These are phyloP conservation scores for Pistacia atlantica DNA, from an alignment of 345 rosid genomes.

Conservation along the genomic window DNA sequence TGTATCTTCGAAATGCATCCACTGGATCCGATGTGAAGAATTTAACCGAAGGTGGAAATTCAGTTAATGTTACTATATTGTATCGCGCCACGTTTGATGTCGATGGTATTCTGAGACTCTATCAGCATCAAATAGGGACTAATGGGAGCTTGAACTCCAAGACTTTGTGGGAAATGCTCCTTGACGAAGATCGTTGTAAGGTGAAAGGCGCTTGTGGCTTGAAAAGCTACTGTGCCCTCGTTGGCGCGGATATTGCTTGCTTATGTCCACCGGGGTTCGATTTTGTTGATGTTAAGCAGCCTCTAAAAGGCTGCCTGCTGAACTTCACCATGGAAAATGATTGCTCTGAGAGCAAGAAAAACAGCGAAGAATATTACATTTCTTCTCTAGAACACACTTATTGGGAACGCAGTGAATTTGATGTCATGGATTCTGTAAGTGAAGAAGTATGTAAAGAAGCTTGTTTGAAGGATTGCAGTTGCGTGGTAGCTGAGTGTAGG, in stretches of 20 bases:
- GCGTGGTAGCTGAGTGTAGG: not conserved
- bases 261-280: not conserved
- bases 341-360: not conserved
- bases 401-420: not conserved
- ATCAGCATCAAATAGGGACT: not conserved
- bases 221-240: not conserved
- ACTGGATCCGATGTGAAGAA: not conserved
- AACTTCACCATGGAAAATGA: not conserved
- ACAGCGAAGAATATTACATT: not conserved
- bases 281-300: not conserved
- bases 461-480: slow-evolving; percentile 6
- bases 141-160: not conserved
- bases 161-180: not conserved
- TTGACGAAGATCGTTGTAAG: not conserved
- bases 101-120: slow-evolving; percentile 7
- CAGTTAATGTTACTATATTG: not conserved
- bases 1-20: slow-evolving; percentile 27
- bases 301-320: not conserved
- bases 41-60: not conserved
- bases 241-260: not conserved
- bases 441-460: not conserved
- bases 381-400: not conserved
- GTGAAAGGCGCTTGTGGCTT: too few species aligned
- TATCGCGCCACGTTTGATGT: slow-evolving; percentile 6
- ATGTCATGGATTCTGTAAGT: not conserved